A percentile compares a stretch with the other conserved stretches of the same genome.
These are phyloP conservation scores for slime mould (Dictyostelium discoideum) DNA, from an alignment of 78 protist genomes.

Conservation along the genomic window dicty_2.7 NC_007089.4:2355001-2355500, in stretches of 20 bases:
- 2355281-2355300: conserved; percentile 8
- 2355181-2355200: background rate
- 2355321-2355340: background rate
- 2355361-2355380: background rate
- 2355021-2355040: conserved; percentile 85
- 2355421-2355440: background rate
- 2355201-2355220: background rate
- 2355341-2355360: background rate
- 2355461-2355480: background rate
- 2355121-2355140: no score
- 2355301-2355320: background rate
- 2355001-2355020: conserved; percentile 73
- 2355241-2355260: background rate
- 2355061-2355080: conserved; percentile 12
- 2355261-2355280: conserved; percentile 4
- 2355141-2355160: background rate
- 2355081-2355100: background rate
- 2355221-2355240: background rate
- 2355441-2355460: background rate
- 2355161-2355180: background rate
- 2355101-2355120: no score
- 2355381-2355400: background rate
- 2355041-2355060: conserved; percentile 33
- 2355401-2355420: background rate
- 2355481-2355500: background rate